A percentile compares a stretch with the other conserved stretches of the same genome.
Evolutionary conservation across 805 yeast genomes (phyloP).

Genomic region (Pichia deserticola): DNA sequence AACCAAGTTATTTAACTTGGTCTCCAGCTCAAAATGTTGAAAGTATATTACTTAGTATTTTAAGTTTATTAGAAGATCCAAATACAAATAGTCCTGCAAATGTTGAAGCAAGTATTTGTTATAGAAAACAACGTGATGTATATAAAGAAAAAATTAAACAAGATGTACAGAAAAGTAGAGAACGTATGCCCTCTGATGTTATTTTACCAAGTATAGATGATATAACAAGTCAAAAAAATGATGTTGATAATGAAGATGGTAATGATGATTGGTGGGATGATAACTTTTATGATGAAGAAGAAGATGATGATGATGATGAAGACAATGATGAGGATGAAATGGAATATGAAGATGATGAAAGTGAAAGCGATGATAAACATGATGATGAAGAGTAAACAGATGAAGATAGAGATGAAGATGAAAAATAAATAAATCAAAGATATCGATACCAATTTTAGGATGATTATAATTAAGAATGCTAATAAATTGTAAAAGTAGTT

Average conservation of each 20-base stretch:
- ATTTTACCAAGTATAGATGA: slow-evolving; percentile 68
- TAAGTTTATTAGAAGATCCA: slow-evolving; percentile 89
- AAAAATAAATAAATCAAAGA: too few relatives aligned
- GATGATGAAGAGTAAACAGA: too few relatives aligned
- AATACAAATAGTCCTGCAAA: slow-evolving; percentile 92
- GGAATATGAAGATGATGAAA: slow-evolving; percentile 12
- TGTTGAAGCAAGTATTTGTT: slow-evolving; percentile 94
- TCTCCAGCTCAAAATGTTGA: slow-evolving; percentile 92
- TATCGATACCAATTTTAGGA: too few relatives aligned
- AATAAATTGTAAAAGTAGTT: too few relatives aligned
- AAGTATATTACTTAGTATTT: slow-evolving; percentile 82
- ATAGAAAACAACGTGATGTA: slow-evolving; percentile 73
- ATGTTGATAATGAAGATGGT: slow-evolving; percentile 25
- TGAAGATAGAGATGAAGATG: too few relatives aligned
- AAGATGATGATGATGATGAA: slow-evolving; percentile 23
- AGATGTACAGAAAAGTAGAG: slow-evolving; percentile 76
- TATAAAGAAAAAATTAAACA: slow-evolving; percentile 70
- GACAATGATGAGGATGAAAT: slow-evolving; percentile 23
- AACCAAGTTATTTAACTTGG: slow-evolving; percentile 93
- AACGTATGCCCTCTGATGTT: slow-evolving; percentile 81
- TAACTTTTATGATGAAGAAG: slow-evolving; percentile 28
- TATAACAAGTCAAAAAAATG: slow-evolving; percentile 26
- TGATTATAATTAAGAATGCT: too few relatives aligned
- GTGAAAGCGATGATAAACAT: background rate
- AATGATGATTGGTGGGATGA: slow-evolving; percentile 27